Evolutionary conservation across 371 early-diverging fungal genomes (phyloP), one percentile per base, ranked within the genome.

Genomic region (Amoeboaphelidium occidentale): DNA sequence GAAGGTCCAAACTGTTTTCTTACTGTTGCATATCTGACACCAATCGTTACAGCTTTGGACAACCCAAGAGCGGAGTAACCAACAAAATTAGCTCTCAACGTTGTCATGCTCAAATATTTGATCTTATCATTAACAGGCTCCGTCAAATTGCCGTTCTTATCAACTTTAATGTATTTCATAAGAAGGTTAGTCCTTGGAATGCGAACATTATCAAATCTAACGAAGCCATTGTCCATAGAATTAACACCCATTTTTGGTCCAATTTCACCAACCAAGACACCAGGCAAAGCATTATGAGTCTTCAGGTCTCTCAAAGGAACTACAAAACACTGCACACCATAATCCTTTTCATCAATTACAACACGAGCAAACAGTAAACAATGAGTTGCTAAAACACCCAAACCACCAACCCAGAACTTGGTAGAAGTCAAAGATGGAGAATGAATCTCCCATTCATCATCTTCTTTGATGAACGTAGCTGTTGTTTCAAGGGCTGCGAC

Each of bases 391-490:
- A 68, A 60, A 21, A 71, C 63, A 41, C 73, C 76, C 23, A 72
- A 63, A 39, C 81, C 79, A 45, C 91, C 91, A 46, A 82, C 78
- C 92, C 92, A 91, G 75, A 83, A 88, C 58, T 91, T 91, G 52
- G 90, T 84, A 25, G 91, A 78, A 41, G 84, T 77, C 42, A 85
- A 61, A 13, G 69, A 71, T 17, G 88, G 85, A 27, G 80, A 77
- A 60, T 87, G 78, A 50, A 89, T 64, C 51, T 81, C 85, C 50
- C 77, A 87, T 59, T 82, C 79, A 50, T 81, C 76, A 13, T 81
- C 75, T 51, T 78, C 79, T 10, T 69, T 66, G 41, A 78, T 61
- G 49, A 70, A 87, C 0, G 87, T 86, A 13, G 87, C 85, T 0
- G 84, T 84, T 21, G 90, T 89, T 60, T 87, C 88, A 43, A 89